A percentile compares a stretch with the other conserved stretches of the same genome.
Evolutionary conservation across 805 yeast species (phyloP).

Genomic region (Wickerhamomyces chambardii): DNA sequence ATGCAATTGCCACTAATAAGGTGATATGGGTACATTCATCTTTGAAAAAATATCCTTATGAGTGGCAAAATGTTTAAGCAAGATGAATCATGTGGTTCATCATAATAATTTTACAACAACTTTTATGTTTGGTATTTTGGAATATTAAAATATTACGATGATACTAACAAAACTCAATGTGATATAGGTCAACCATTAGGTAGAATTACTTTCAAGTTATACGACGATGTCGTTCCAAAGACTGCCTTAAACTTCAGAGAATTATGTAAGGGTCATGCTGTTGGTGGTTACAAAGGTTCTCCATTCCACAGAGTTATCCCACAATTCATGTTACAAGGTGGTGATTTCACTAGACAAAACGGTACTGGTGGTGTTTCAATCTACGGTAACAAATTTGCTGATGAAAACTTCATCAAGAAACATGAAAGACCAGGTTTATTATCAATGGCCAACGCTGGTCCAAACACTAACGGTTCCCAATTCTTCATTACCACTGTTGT

Average conservation of each 20-base stretch:
- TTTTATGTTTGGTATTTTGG: too few species aligned
- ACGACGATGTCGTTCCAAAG: conserved; percentile 89
- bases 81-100: too few species aligned
- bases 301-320: conserved; percentile 97
- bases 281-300: conserved; percentile 85
- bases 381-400: conserved; percentile 71
- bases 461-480: conserved; percentile 97
- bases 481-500: conserved; percentile 91
- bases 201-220: conserved; percentile 79
- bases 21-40: too few species aligned
- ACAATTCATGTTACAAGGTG: conserved; percentile 97
- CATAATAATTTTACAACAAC: too few species aligned
- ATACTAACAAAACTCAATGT: conserved; percentile 1
- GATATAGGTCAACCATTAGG: conserved; percentile 53
- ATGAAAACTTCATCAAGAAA: conserved; percentile 64
- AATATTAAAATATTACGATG: not conserved
- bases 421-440: conserved; percentile 79
- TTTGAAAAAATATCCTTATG: too few species aligned
- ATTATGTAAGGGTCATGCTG: conserved; percentile 92
- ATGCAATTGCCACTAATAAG: too few species aligned
- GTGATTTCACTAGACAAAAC: conserved; percentile 87
- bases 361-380: conserved; percentile 97
- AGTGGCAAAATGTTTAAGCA: too few species aligned
- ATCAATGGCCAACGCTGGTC: conserved; percentile 98
- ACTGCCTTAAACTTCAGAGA: conserved; percentile 96